These are phyloP conservation scores for Fistulinella prunicolor DNA, from an alignment of 768 basidiomycete genomes.

Conservation along the genomic window DNA sequence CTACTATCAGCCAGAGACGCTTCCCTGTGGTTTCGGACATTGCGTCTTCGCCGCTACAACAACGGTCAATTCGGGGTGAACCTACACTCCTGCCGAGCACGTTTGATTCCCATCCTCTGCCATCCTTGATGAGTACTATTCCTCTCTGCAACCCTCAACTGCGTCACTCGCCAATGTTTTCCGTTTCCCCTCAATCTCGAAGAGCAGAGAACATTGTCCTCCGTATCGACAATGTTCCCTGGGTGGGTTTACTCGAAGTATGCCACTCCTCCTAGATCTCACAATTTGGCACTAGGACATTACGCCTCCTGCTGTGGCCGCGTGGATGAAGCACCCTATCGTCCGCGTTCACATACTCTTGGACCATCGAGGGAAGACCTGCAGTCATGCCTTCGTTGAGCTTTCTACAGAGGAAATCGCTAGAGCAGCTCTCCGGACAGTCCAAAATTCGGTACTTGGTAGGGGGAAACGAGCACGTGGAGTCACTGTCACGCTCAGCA, in stretches of 20 bases:
- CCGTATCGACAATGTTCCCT: conserved; percentile 85
- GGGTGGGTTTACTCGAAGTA: conserved; percentile 50
- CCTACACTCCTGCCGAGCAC: conserved; percentile 27
- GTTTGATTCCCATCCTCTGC: conserved; percentile 24
- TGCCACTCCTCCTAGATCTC: not conserved
- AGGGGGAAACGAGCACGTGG: conserved; percentile 75
- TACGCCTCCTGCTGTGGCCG: conserved; percentile 66
- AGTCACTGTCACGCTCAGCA: conserved; percentile 78
- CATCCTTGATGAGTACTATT: conserved; percentile 33
- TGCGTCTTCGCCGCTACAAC: conserved; percentile 21
- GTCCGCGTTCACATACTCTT: conserved; percentile 72
- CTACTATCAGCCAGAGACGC: conserved; percentile 14
- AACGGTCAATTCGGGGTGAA: conserved; percentile 25
- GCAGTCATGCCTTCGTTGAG: conserved; percentile 83
- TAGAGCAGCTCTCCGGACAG: conserved; percentile 61
- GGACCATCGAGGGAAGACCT: conserved; percentile 78
- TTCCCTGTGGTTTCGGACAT: conserved; percentile 12
- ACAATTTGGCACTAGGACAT: conserved; percentile 57
- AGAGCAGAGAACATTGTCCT: conserved; percentile 55
- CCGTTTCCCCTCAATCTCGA: conserved; percentile 10
- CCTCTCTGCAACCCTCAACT: conserved; percentile 28
- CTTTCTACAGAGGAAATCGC: conserved; percentile 59
- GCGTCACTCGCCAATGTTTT: conserved; percentile 14
- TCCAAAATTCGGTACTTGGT: conserved; percentile 58
- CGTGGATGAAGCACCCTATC: conserved; percentile 67